Evolutionary conservation across 768 basidiomycete genomes (phyloP).

Genomic region (Nidularia sp.): DNA sequence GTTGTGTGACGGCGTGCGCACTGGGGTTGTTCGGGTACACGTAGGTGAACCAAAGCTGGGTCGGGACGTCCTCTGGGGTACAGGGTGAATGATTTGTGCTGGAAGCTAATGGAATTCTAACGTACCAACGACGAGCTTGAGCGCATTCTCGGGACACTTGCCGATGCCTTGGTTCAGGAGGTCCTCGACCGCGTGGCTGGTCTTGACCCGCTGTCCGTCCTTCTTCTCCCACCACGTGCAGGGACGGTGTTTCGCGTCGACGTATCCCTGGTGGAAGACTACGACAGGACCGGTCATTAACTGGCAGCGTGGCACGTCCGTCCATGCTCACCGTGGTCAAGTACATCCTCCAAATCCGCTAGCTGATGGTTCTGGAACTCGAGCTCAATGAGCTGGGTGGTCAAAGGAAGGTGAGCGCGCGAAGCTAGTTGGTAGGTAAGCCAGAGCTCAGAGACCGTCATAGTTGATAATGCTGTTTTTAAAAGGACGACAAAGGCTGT

Average conservation of each 20-base stretch:
- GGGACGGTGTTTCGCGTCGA: constrained; percentile 38
- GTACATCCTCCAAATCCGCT: constrained; percentile 41
- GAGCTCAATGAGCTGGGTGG: constrained; percentile 45
- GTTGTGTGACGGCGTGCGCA: constrained; percentile 32
- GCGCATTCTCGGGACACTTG: constrained; percentile 35
- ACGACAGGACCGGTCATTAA: background rate
- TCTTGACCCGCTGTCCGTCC: constrained; percentile 30
- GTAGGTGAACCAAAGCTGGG: constrained; percentile 41
- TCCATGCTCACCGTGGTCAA: constrained; percentile 30
- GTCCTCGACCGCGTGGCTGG: constrained; percentile 28
- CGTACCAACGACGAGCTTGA: constrained; percentile 43
- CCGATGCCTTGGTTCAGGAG: constrained; percentile 31
- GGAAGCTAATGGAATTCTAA: background rate
- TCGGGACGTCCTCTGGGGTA: constrained; percentile 31
- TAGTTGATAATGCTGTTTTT: background rate
- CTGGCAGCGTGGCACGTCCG: too few species aligned
- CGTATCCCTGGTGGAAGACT: constrained; percentile 41
- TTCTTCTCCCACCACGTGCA: constrained; percentile 41
- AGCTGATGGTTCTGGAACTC: constrained; percentile 35
- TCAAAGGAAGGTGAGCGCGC: constrained; percentile 32
- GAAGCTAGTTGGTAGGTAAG: constrained; percentile 45
- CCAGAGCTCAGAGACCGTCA: constrained; percentile 23
- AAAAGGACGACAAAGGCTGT: too few species aligned
- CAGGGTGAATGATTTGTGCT: background rate
- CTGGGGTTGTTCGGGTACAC: constrained; percentile 27